phyloP scores from a whole-genome alignment of 2,329 filamentous ascomycete species.

The Scytalidium lignicola region DNA sequence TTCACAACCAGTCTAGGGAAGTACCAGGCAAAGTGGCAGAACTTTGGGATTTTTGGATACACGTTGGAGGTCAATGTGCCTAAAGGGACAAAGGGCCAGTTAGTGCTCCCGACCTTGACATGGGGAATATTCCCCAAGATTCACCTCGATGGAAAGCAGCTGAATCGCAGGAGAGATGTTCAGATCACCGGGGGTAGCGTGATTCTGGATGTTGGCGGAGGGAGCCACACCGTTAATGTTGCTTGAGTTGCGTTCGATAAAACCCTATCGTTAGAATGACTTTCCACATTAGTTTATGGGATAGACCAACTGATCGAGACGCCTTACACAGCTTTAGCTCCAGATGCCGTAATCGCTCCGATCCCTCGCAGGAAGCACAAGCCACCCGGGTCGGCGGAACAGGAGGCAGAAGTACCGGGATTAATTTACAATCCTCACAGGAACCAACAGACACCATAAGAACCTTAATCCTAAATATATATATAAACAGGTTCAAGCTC shows the following conservation, averaged over 20 bases:
- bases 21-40: conserved; percentile 16
- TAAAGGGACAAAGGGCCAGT: conserved; percentile 3
- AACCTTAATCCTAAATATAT: no score
- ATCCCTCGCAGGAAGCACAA: no score
- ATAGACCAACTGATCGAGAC: no score
- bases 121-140: conserved; percentile 8
- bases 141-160: conserved; percentile 7
- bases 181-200: neutral
- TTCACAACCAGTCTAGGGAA: conserved; percentile 31
- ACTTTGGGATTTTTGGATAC: neutral
- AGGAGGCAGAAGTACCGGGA: no score
- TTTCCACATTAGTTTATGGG: no score
- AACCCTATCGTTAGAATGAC: no score
- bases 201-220: conserved; percentile 5
- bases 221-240: conserved; percentile 6
- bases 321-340: no score
- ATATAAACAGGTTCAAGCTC: no score
- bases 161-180: neutral
- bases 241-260: neutral
- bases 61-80: conserved; percentile 3
- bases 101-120: conserved; percentile 5
- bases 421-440: no score
- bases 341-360: no score
- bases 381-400: no score
- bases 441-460: no score